phyloP scores from a whole-genome alignment of 805 yeast genomes.

The Candida ponderosae region DNA sequence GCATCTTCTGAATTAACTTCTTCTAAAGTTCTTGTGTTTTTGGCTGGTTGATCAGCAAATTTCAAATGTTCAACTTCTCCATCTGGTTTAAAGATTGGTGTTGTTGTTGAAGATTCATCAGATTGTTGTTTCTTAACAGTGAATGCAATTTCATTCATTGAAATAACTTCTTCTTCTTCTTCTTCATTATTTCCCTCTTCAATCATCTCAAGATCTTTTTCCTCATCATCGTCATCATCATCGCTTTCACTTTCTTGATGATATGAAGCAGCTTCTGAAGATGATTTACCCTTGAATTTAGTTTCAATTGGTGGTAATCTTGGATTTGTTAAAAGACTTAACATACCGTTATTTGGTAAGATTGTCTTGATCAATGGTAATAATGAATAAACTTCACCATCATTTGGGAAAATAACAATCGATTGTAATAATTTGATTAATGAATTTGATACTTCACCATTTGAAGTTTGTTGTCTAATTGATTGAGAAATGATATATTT shows the following conservation, averaged over 20 bases:
- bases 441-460: constrained; percentile 20
- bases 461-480: constrained; percentile 20
- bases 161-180: constrained; percentile 1
- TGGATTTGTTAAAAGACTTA: constrained; percentile 65
- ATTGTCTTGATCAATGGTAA: constrained; percentile 62
- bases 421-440: constrained; percentile 37
- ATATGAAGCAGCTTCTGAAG: constrained; percentile 16
- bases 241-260: constrained; percentile 21
- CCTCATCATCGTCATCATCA: constrained; percentile 7
- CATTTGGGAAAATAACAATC: constrained; percentile 63
- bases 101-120: constrained; percentile 3
- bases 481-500: constrained; percentile 34
- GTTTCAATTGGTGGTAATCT: constrained; percentile 47
- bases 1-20: not conserved
- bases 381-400: constrained; percentile 48
- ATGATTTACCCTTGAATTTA: constrained; percentile 13
- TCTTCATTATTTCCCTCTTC: constrained; percentile 5
- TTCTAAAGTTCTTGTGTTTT: constrained; percentile 14
- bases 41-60: constrained; percentile 1
- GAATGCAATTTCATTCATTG: constrained; percentile 9
- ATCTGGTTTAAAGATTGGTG: constrained; percentile 14
- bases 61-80: constrained; percentile 13
- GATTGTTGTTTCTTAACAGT: constrained; percentile 5
- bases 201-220: constrained; percentile 2
- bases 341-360: constrained; percentile 37